These are phyloP conservation scores for Melaleuca alternifolia DNA, from an alignment of 345 rosid genomes.

Conservation along the genomic window DNA sequence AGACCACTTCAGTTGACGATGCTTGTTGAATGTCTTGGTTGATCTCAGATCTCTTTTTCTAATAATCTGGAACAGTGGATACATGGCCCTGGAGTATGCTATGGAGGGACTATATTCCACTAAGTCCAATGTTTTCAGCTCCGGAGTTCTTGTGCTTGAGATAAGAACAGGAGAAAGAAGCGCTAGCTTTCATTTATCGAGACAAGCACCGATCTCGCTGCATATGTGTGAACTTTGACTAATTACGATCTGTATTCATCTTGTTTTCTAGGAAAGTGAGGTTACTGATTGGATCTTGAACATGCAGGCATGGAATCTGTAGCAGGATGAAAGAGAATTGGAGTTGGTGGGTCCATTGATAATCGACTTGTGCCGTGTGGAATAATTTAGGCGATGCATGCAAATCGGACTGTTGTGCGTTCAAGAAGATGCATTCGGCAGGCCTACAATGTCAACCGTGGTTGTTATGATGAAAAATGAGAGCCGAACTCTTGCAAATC, in stretches of 20 bases:
- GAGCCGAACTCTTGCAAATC: constrained; percentile 11
- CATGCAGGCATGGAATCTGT: constrained; percentile 46
- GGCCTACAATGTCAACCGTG: constrained; percentile 38
- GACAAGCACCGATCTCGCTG: constrained; percentile 11
- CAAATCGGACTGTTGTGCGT: constrained; percentile 18
- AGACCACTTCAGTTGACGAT: neutral
- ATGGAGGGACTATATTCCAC: constrained; percentile 29
- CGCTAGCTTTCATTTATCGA: constrained; percentile 1
- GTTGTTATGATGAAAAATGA: constrained; percentile 19
- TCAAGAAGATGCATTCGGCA: constrained; percentile 26
- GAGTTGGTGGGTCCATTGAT: constrained; percentile 34
- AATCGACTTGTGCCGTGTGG: constrained; percentile 8
- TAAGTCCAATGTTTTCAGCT: constrained; percentile 44
- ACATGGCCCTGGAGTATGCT: constrained; percentile 17
- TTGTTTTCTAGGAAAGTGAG: neutral
- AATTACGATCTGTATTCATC: neutral
- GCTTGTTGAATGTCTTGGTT: neutral
- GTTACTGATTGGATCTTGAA: neutral
- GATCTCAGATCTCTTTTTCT: neutral
- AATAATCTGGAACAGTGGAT: constrained; percentile 47
- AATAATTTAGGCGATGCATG: constrained; percentile 36
- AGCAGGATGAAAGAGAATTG: constrained; percentile 33
- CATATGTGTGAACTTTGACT: constrained; percentile 14
- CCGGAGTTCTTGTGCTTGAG: constrained; percentile 46
- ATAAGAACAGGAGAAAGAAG: constrained; percentile 35